These are phyloP conservation scores for Termitomyces sp. DNA, from an alignment of 768 basidiomycete species.

Conservation along the genomic window DNA sequence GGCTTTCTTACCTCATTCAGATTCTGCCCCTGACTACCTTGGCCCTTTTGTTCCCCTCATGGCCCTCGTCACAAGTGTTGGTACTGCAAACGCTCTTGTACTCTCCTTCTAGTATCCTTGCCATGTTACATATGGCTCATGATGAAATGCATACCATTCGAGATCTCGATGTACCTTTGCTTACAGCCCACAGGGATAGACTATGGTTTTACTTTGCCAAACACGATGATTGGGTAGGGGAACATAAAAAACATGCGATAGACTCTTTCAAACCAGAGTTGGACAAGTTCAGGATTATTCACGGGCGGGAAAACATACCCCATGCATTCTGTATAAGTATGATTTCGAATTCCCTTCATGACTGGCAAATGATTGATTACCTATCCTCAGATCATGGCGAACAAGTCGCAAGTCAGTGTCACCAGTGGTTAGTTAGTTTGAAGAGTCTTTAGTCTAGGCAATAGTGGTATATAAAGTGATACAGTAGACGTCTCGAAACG, in stretches of 20 bases:
- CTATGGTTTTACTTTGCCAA: constrained; percentile 56
- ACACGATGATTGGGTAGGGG: constrained; percentile 66
- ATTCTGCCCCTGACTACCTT: constrained; percentile 36
- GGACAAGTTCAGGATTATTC: constrained; percentile 31
- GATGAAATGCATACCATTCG: constrained; percentile 65
- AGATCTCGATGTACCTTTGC: constrained; percentile 41
- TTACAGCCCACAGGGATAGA: constrained; percentile 33
- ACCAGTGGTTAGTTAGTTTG: constrained; percentile 6
- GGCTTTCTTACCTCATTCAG: constrained; percentile 38
- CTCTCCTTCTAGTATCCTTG: constrained; percentile 46
- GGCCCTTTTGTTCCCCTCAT: constrained; percentile 38
- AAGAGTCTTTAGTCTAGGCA: neutral
- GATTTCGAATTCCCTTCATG: constrained; percentile 15
- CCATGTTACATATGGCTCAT: constrained; percentile 55
- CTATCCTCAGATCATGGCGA: constrained; percentile 44
- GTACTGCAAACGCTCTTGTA: constrained; percentile 46
- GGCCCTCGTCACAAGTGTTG: constrained; percentile 41
- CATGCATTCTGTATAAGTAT: constrained; percentile 75
- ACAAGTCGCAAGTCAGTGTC: constrained; percentile 43
- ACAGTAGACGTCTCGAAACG: neutral
- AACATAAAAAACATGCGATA: constrained; percentile 42
- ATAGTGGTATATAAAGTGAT: too few species aligned
- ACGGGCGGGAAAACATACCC: constrained; percentile 45
- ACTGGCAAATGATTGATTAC: neutral
- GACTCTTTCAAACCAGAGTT: constrained; percentile 29